These are phyloP conservation scores for Chaetoscypha palmicola DNA, from an alignment of 2,329 filamentous ascomycete species.

Conservation along the genomic window DNA sequence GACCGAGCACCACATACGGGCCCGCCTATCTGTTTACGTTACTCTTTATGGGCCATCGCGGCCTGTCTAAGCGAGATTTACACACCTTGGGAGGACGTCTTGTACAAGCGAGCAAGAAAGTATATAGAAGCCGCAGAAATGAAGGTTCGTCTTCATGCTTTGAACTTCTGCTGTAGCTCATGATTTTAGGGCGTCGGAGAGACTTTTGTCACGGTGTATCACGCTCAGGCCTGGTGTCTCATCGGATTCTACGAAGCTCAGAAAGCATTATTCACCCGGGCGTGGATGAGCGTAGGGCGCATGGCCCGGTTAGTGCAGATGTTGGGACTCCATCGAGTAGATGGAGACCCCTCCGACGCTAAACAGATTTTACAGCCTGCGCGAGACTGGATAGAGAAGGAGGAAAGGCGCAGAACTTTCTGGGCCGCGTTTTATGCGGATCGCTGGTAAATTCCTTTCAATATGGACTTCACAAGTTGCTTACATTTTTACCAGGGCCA, in stretches of 20 bases:
- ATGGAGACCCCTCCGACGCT: conserved; percentile 56
- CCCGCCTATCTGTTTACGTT: conserved; percentile 76
- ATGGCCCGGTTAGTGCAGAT: conserved; percentile 68
- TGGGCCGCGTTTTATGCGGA: conserved; percentile 82
- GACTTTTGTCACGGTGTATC: conserved; percentile 67
- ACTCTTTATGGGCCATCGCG: conserved; percentile 81
- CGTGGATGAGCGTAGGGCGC: conserved; percentile 73
- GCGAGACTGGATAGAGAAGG: conserved; percentile 72
- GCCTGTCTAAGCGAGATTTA: conserved; percentile 69
- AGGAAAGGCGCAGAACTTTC: conserved; percentile 77
- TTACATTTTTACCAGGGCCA: no score
- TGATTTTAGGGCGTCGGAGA: conserved; percentile 61
- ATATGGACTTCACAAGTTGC: no score
- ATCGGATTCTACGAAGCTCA: conserved; percentile 76
- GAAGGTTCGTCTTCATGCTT: conserved; percentile 43
- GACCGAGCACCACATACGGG: conserved; percentile 65
- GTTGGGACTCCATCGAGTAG: conserved; percentile 76
- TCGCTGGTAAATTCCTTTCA: no score
- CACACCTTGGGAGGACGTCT: conserved; percentile 61
- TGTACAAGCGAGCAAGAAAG: conserved; percentile 75
- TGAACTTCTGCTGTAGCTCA: neutral
- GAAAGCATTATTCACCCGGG: conserved; percentile 75
- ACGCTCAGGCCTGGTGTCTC: conserved; percentile 75
- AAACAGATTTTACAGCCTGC: conserved; percentile 69
- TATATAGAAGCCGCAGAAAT: conserved; percentile 82